A percentile compares a stretch with the other conserved stretches of the same genome.
phyloP scores from a whole-genome alignment of 495 filamentous ascomycete genomes.

The Neurospora sp. region DNA sequence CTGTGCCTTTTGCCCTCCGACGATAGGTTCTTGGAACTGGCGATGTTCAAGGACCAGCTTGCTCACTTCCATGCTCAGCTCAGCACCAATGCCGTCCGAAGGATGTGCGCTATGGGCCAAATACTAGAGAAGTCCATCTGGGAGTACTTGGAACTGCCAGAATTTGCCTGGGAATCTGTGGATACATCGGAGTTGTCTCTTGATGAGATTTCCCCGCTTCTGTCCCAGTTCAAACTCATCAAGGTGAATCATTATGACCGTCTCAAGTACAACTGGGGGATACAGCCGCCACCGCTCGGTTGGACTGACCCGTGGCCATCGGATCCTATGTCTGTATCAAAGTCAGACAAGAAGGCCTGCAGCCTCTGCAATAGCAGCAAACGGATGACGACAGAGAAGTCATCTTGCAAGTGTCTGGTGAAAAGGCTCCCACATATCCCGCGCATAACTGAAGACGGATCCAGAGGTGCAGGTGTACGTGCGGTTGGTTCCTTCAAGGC shows the following conservation, averaged over 20 bases:
- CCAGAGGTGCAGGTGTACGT: slow-evolving; percentile 13
- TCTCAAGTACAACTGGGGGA: slow-evolving; percentile 3
- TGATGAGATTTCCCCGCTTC: slow-evolving; percentile 9
- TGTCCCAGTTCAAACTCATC: slow-evolving; percentile 10
- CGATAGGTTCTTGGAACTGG: slow-evolving; percentile 10
- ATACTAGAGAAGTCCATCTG: slow-evolving; percentile 13
- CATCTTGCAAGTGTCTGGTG: slow-evolving; percentile 10
- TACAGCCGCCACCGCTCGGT: slow-evolving; percentile 4
- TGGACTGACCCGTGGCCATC: slow-evolving; percentile 18
- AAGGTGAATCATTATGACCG: slow-evolving; percentile 10
- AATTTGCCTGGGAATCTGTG: slow-evolving; percentile 18
- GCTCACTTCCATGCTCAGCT: slow-evolving; percentile 12
- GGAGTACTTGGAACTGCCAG: slow-evolving; percentile 13
- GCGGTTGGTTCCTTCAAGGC: slow-evolving; percentile 4
- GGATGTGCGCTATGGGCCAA: slow-evolving; percentile 14
- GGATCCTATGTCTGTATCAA: slow-evolving; percentile 10
- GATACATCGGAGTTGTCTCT: slow-evolving; percentile 6
- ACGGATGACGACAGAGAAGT: background rate
- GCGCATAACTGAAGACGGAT: slow-evolving; percentile 13
- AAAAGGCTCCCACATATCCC: slow-evolving; percentile 9
- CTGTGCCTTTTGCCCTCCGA: slow-evolving; percentile 15
- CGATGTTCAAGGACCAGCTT: slow-evolving; percentile 14
- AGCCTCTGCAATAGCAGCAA: slow-evolving; percentile 10
- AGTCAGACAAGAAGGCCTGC: slow-evolving; percentile 6
- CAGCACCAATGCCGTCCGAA: slow-evolving; percentile 7